Percentiles rank a stretch among this genome's conserved stretches.
phyloP scores from a whole-genome alignment of 495 filamentous ascomycete genomes.

The Xylaria venustula region DNA sequence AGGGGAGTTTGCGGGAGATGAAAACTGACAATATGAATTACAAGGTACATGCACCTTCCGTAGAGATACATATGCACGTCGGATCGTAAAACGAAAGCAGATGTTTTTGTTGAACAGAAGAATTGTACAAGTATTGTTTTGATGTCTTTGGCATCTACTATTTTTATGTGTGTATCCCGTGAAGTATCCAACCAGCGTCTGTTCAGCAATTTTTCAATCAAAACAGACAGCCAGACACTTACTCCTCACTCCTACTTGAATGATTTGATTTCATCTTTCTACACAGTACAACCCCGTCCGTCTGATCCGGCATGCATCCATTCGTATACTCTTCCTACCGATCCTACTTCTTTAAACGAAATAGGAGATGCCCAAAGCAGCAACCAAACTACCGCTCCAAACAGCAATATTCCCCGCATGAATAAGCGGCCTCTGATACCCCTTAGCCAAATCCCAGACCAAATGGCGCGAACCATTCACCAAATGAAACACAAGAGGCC shows the following conservation, averaged over 20 bases:
- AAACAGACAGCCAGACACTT: background rate
- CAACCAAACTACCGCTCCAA: conserved; percentile 64
- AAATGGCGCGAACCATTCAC: conserved; percentile 91
- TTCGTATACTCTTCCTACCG: background rate
- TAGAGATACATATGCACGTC: no score
- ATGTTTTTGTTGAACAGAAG: background rate
- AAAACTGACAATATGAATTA: background rate
- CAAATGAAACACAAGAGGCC: conserved; percentile 85
- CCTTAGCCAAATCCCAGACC: conserved; percentile 73
- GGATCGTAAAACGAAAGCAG: background rate
- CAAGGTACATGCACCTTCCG: background rate
- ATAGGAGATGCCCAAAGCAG: conserved; percentile 58
- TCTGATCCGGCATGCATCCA: no score
- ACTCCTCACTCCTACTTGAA: no score
- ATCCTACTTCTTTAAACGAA: conserved; percentile 30
- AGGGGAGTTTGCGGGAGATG: background rate
- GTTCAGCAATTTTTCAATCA: background rate
- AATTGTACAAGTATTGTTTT: conserved; percentile 13
- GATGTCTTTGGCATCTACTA: background rate
- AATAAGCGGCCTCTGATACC: conserved; percentile 68
- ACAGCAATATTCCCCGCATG: conserved; percentile 73
- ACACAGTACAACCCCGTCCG: no score
- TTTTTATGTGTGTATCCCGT: background rate
- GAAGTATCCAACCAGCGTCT: background rate
- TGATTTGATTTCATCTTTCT: background rate